Percentiles rank a stretch among this genome's conserved stretches.
Conservation (phyloP, 768 basidiomycete species). For the Vararia minispora region DNA sequence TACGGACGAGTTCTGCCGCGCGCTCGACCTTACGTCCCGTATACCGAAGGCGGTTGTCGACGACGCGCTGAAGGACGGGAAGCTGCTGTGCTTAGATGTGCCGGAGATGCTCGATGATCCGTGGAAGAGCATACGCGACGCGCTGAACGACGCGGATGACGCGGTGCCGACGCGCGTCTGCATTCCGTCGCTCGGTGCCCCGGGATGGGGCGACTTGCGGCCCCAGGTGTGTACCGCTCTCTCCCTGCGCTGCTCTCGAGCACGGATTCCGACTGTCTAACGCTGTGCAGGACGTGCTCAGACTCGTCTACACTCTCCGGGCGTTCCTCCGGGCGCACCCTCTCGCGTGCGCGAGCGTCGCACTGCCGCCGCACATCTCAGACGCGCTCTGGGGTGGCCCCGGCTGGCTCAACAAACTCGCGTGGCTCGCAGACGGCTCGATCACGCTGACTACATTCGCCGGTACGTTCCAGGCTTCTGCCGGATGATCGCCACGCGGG, state of each 20-base stretch:
- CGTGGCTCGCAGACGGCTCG: slow-evolving; percentile 69
- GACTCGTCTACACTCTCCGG: slow-evolving; percentile 64
- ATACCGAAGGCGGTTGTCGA: slow-evolving; percentile 37
- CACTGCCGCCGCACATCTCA: slow-evolving; percentile 54
- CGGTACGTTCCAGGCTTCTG: slow-evolving; percentile 34
- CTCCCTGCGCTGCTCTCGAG: neutral
- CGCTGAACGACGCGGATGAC: slow-evolving; percentile 9
- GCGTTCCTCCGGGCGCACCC: slow-evolving; percentile 43
- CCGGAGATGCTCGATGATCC: slow-evolving; percentile 12
- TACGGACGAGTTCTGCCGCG: slow-evolving; percentile 49
- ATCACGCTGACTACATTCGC: slow-evolving; percentile 71
- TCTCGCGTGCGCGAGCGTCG: slow-evolving; percentile 55
- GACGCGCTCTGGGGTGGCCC: slow-evolving; percentile 45
- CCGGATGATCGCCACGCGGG: neutral
- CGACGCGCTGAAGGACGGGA: slow-evolving; percentile 17
- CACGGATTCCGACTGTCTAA: slow-evolving; percentile 4
- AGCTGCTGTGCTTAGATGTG: slow-evolving; percentile 6
- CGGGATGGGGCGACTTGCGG: slow-evolving; percentile 56
- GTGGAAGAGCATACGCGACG: too few species aligned
- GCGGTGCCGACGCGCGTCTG: slow-evolving; percentile 9
- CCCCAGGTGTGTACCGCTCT: slow-evolving; percentile 40
- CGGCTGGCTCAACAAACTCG: slow-evolving; percentile 69
- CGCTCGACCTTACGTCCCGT: slow-evolving; percentile 62
- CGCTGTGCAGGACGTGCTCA: slow-evolving; percentile 49
- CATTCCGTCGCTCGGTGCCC: slow-evolving; percentile 20